Base-by-base conservation (phyloP, 1,139 yeast genomes). In the Suhomyces panamericanus region DNA sequence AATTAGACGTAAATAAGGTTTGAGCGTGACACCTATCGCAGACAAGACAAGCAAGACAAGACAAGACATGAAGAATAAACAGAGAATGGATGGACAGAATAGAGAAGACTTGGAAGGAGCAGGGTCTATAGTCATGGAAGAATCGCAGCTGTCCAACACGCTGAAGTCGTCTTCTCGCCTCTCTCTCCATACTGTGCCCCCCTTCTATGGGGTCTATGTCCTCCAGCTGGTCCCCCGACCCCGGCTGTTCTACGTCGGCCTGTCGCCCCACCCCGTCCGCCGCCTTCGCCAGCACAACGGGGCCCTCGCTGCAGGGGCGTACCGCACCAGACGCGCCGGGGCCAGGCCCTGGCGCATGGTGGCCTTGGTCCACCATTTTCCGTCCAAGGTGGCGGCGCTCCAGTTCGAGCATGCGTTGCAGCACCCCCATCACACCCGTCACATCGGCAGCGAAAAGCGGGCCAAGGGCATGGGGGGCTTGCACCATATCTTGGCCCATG, bases 381-480 rank as follows among this genome's bases (percentile, higher is more conserved):
- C 89, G 0, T 79, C 82, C n/a, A 79, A 78, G 50, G 72, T 83
- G 3, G 65, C 83, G 6, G 95, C 95, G 0, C 63, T 87, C 43
- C 91, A 85, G 59, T 81, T 81, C 57, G 85, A 83, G 54, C 88
- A 85, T 62, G 91, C 95, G 1, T 82, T 87, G 79, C 95, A 87
- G 55, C 93, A 87, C 60, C 73, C 85, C 0, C 71, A 81, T 50
- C 74, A 70, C 41, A 83, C 95, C 0, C 68, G 90, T 36, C 88
- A 80, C 56, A 81, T 86, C 4, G 55, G 61, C 40, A 50, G 39
- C 58, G 28, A 64, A 63, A 48, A 58, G 60, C 34, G 56, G 64
- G 27, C 73, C 78, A 12, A 54, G 69, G 35, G 20, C 38, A 17
- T 17, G 17, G 17, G 22, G 60, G 31, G 75, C 0, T 44, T 84